phyloP scores from a whole-genome alignment of 169 alveolate species.

The Eimeria necatrix region DNA sequence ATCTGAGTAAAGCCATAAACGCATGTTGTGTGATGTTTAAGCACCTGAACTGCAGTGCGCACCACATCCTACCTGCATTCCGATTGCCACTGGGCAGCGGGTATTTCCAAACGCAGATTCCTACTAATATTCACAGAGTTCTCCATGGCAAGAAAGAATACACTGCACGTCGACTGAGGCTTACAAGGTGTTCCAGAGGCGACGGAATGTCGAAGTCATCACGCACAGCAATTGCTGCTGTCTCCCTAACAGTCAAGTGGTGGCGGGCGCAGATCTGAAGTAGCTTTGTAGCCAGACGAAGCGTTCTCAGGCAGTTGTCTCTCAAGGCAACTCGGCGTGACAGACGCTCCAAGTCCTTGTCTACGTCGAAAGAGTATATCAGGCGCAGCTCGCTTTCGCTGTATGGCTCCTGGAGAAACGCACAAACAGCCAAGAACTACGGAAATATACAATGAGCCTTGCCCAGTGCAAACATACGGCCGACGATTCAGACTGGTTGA shows the following conservation, averaged over 20 bases:
- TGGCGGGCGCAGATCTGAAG: slow-evolving; percentile 92
- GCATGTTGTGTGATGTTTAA: not conserved
- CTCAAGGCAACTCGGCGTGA: slow-evolving; percentile 87
- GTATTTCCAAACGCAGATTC: not conserved
- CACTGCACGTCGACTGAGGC: not conserved
- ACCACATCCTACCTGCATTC: slow-evolving; percentile 11
- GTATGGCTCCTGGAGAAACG: slow-evolving; percentile 89
- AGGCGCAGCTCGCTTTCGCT: slow-evolving; percentile 89
- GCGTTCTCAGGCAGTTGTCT: slow-evolving; percentile 94
- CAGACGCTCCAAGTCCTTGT: slow-evolving; percentile 93
- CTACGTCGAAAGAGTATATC: slow-evolving; percentile 92
- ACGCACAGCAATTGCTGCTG: slow-evolving; percentile 91
- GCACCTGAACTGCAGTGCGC: no score
- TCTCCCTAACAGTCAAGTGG: slow-evolving; percentile 92
- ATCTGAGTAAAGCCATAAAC: slow-evolving; percentile 34
- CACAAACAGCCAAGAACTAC: not conserved
- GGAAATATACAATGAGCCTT: no score
- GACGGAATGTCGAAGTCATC: slow-evolving; percentile 93
- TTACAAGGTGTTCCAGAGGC: slow-evolving; percentile 87
- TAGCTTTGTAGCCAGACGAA: slow-evolving; percentile 92
- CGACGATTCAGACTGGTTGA: not conserved
- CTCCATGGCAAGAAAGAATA: not conserved
- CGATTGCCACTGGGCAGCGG: not conserved
- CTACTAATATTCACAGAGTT: no score
- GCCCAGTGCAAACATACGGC: not conserved